Evolutionary conservation across 345 rosid genomes (phyloP).

Genomic region (Salix koriyanagi): DNA sequence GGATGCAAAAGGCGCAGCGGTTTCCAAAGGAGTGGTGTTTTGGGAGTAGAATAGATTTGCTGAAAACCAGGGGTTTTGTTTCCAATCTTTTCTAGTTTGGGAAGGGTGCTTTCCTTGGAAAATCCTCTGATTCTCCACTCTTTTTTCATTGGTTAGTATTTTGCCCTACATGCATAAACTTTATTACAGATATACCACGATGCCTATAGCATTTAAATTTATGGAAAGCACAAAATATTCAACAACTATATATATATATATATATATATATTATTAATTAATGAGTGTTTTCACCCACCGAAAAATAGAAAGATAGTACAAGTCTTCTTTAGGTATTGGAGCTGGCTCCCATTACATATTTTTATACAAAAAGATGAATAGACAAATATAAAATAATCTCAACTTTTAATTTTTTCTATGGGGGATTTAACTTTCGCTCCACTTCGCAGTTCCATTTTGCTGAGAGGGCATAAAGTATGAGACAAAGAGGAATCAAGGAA

Average conservation of each 20-base stretch:
- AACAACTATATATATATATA: too few species aligned
- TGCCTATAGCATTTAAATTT: neutral
- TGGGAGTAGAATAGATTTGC: neutral
- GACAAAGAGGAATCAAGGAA: neutral
- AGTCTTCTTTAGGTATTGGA: neutral
- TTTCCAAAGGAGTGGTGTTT: constrained; percentile 7
- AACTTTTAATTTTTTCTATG: neutral
- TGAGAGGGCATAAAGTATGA: neutral
- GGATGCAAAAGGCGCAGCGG: constrained; percentile 12
- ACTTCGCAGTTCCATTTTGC: neutral
- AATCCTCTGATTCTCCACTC: neutral
- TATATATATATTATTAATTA: neutral
- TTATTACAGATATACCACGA: constrained; percentile 25
- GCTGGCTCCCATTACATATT: neutral
- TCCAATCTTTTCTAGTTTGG: constrained; percentile 10
- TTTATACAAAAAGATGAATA: neutral
- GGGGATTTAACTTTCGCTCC: neutral
- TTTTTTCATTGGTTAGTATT: neutral
- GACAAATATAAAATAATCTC: neutral
- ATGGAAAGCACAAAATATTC: neutral
- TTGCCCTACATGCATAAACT: constrained; percentile 33
- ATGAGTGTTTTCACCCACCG: neutral
- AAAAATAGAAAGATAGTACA: neutral
- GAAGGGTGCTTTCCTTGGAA: constrained; percentile 5
- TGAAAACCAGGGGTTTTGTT: constrained; percentile 28